Evolutionary conservation across 306 rosid genomes (phyloP).

Genomic region (Quercus glauca): DNA sequence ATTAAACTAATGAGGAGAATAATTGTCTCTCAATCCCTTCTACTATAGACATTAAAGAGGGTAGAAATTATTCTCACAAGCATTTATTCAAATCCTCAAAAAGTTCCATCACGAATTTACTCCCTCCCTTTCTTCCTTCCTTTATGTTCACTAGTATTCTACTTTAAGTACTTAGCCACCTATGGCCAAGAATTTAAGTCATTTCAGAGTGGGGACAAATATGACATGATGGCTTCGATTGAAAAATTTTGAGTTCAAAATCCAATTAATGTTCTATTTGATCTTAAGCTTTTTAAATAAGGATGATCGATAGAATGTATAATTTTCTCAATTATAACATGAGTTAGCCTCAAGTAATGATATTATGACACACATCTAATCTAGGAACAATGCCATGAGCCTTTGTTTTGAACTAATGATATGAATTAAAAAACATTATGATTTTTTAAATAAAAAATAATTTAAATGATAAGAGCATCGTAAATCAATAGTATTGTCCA

Average conservation of each 20-base stretch:
- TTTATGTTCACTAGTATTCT: not conserved
- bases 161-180: not conserved
- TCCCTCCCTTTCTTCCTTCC: not conserved
- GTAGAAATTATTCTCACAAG: too few species aligned
- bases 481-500: too few species aligned
- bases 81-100: too few species aligned
- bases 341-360: too few species aligned
- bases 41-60: too few species aligned
- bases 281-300: too few species aligned
- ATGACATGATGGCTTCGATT: not conserved
- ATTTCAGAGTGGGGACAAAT: not conserved
- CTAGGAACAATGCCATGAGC: too few species aligned
- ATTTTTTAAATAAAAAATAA: not conserved
- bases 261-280: too few species aligned
- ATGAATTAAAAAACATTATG: not conserved
- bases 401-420: not conserved
- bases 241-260: not conserved
- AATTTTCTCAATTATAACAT: too few species aligned
- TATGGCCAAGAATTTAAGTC: not conserved
- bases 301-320: too few species aligned
- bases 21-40: not conserved
- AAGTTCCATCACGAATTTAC: not conserved
- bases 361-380: too few species aligned
- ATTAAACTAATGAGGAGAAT: not conserved
- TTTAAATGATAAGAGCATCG: too few species aligned